A percentile compares a stretch with the other conserved stretches of the same genome.
Conservation (phyloP, 164 flowering plant species). For the Vitis rupestris region DNA sequence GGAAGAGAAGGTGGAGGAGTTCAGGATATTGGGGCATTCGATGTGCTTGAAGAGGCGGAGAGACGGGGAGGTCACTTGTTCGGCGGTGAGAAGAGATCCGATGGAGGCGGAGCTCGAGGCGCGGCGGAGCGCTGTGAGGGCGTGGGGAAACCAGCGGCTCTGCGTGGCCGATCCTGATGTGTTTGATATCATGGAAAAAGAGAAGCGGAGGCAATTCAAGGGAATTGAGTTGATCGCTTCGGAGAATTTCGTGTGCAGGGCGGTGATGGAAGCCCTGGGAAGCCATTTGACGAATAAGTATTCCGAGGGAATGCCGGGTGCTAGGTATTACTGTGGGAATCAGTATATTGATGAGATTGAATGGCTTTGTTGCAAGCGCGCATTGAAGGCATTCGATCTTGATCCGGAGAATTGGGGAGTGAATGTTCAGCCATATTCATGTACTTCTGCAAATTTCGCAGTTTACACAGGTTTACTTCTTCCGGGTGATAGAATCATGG, state of each 20-base stretch:
- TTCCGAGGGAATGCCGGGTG: conserved; percentile 81
- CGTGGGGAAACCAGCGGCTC: conserved; percentile 62
- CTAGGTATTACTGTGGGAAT: conserved; percentile 74
- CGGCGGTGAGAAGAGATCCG: conserved; percentile 12
- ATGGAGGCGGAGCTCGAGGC: conserved; percentile 29
- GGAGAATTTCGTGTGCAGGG: conserved; percentile 70
- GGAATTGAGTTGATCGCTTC: conserved; percentile 85
- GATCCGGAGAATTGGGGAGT: conserved; percentile 51
- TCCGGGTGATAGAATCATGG: conserved; percentile 64
- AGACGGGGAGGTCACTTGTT: conserved; percentile 31
- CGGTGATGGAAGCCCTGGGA: conserved; percentile 79
- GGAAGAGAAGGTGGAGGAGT: conserved; percentile 46
- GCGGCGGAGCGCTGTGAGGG: conserved; percentile 36
- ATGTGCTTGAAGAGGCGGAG: conserved; percentile 60
- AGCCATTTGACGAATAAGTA: conserved; percentile 77
- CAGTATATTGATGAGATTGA: conserved; percentile 60
- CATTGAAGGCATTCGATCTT: conserved; percentile 44
- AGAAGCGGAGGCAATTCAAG: conserved; percentile 51
- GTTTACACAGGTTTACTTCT: conserved; percentile 52
- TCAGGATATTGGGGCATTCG: conserved; percentile 59
- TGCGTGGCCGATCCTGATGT: conserved; percentile 56
- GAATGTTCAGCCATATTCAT: conserved; percentile 61
- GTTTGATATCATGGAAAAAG: conserved; percentile 69
- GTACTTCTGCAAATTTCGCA: conserved; percentile 59
- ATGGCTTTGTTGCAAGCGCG: conserved; percentile 41